Percentiles rank a stretch among this genome's conserved stretches.
Evolutionary conservation across 1,139 yeast species (phyloP).

Genomic region (Lodderomyces jiufengensis): DNA sequence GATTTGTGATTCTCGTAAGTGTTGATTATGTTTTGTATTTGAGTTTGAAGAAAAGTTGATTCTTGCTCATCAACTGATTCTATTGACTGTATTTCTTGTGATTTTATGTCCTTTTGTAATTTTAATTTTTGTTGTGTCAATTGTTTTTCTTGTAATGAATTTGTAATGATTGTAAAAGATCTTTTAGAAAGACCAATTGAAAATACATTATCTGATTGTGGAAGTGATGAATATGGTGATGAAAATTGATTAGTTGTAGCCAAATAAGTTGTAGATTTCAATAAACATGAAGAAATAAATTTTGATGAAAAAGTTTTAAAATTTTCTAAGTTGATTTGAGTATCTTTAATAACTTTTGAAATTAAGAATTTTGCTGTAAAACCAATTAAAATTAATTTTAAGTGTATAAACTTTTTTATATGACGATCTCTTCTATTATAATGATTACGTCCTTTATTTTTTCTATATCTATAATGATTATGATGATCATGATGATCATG

Average conservation of each 20-base stretch:
- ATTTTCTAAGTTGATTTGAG: constrained; percentile 10
- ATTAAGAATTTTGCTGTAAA: constrained; percentile 13
- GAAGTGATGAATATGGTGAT: neutral
- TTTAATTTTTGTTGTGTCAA: constrained; percentile 3
- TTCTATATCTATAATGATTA: constrained; percentile 2
- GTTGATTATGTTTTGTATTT: constrained; percentile 18
- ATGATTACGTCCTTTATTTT: constrained; percentile 1
- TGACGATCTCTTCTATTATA: constrained; percentile 5
- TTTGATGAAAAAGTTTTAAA: constrained; percentile 9
- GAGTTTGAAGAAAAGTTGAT: constrained; percentile 20
- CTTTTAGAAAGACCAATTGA: constrained; percentile 8
- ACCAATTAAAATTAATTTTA: constrained; percentile 11
- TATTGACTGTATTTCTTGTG: neutral
- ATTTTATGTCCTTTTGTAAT: neutral
- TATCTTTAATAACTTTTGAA: constrained; percentile 11
- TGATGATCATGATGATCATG: constrained; percentile 1
- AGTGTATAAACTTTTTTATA: constrained; percentile 4
- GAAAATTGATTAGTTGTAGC: neutral
- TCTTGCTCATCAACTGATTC: constrained; percentile 18
- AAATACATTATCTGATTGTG: constrained; percentile 3
- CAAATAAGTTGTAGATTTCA: constrained; percentile 6
- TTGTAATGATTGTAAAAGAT: constrained; percentile 7
- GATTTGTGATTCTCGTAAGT: constrained; percentile 15
- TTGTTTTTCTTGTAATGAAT: neutral
- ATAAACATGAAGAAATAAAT: constrained; percentile 9